Conservation (phyloP, 352 stramenopile genomes). For the Globisporangium orthogonon region DNA sequence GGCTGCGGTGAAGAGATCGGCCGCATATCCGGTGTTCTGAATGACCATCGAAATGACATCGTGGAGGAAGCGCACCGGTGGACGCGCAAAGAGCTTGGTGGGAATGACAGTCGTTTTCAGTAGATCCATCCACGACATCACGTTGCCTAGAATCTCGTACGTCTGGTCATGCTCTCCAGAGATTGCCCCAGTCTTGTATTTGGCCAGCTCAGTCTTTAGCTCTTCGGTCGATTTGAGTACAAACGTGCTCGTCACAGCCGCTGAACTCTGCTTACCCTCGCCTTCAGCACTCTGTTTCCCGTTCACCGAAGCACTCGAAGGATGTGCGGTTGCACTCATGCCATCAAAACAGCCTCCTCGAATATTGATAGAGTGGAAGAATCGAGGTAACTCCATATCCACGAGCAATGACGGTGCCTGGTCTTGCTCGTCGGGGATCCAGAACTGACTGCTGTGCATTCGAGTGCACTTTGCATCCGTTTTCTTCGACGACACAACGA, state of each 20-base stretch:
- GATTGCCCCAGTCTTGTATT: slow-evolving; percentile 38
- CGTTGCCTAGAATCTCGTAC: slow-evolving; percentile 51
- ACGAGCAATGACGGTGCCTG: slow-evolving; percentile 46
- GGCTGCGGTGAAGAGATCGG: slow-evolving; percentile 30
- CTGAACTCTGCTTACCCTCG: neutral
- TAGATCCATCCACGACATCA: slow-evolving; percentile 78
- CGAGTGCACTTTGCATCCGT: slow-evolving; percentile 51
- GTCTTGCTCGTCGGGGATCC: slow-evolving; percentile 51
- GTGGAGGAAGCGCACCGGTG: slow-evolving; percentile 77
- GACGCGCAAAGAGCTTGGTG: slow-evolving; percentile 63
- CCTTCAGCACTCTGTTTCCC: neutral
- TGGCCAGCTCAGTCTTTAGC: slow-evolving; percentile 24
- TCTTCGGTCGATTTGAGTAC: slow-evolving; percentile 27
- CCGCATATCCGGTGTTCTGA: slow-evolving; percentile 54
- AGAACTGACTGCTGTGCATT: slow-evolving; percentile 53
- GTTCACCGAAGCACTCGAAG: neutral
- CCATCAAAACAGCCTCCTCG: slow-evolving; percentile 39
- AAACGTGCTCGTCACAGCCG: slow-evolving; percentile 18
- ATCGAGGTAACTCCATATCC: slow-evolving; percentile 64
- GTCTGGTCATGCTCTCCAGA: slow-evolving; percentile 54
- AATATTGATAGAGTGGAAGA: slow-evolving; percentile 56
- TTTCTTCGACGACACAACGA: slow-evolving; percentile 49
- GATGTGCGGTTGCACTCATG: slow-evolving; percentile 7
- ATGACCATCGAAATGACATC: slow-evolving; percentile 72
- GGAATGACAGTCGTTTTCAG: slow-evolving; percentile 63